Evolutionary conservation across 805 yeast genomes (phyloP).

Genomic region (Wickerhamomyces rabaulensis): DNA sequence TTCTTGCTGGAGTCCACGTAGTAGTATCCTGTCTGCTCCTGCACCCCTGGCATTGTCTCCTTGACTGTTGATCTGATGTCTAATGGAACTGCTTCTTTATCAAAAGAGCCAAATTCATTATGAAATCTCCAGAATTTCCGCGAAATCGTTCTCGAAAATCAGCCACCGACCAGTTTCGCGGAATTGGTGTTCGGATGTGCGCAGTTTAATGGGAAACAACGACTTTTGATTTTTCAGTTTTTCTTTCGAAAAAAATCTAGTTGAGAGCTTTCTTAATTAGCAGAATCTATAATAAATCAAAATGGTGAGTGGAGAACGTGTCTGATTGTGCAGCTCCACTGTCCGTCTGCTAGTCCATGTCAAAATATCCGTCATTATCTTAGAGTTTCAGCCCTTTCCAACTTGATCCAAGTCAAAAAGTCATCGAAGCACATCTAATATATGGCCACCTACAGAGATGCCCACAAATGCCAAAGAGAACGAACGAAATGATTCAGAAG

Average conservation of each 20-base stretch:
- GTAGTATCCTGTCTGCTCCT: constrained; percentile 23
- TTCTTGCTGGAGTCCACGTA: constrained; percentile 31
- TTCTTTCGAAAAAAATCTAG: constrained; percentile 11
- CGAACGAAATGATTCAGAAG: not conserved
- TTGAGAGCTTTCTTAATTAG: not conserved
- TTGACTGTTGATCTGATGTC: not conserved
- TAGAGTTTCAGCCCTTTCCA: not conserved
- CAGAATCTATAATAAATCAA: constrained; percentile 13
- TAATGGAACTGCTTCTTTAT: too few species aligned
- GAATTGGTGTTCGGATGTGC: constrained; percentile 9
- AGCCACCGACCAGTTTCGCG: not conserved
- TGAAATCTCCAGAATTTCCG: not conserved
- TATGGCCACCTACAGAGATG: not conserved
- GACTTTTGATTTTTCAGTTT: constrained; percentile 19
- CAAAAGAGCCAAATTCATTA: too few species aligned
- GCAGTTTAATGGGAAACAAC: not conserved
- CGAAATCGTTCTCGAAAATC: not conserved
- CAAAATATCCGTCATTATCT: not conserved
- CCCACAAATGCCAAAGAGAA: not conserved
- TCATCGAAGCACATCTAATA: not conserved
- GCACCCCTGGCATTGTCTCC: not conserved
- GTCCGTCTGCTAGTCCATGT: not conserved
- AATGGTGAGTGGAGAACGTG: constrained; percentile 18
- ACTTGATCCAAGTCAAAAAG: not conserved
- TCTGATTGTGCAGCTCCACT: not conserved